Conservation (phyloP, 2,329 filamentous ascomycete genomes). For the Cladophialophora chaetospira region DNA sequence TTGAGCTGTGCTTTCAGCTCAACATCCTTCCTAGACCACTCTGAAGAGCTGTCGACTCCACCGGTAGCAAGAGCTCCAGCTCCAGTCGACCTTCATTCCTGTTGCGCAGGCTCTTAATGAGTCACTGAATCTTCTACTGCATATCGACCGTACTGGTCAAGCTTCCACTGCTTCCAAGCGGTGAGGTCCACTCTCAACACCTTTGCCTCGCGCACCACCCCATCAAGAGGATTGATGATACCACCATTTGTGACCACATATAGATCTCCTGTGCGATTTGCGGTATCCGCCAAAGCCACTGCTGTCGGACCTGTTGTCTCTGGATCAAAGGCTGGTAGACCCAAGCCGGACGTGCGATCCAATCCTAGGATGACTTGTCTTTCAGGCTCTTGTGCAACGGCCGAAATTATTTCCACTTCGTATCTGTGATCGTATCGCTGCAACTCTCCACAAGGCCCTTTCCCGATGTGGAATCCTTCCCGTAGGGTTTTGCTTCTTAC, state of each 20-base stretch:
- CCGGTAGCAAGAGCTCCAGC: neutral
- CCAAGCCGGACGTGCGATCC: neutral
- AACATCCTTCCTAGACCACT: no score
- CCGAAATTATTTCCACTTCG: neutral
- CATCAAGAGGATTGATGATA: constrained; percentile 4
- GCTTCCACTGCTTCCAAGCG: neutral
- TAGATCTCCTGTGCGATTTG: neutral
- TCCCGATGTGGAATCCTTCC: neutral
- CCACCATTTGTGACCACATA: constrained; percentile 10
- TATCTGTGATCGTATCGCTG: neutral
- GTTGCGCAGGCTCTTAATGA: neutral
- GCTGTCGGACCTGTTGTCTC: constrained; percentile 2
- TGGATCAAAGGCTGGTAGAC: neutral
- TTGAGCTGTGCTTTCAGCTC: no score
- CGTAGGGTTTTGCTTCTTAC: neutral
- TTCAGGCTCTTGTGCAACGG: neutral
- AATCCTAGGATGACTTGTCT: constrained; percentile 7
- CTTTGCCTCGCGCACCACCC: constrained; percentile 8
- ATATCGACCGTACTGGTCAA: neutral
- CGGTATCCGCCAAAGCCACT: neutral
- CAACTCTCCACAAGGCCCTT: neutral
- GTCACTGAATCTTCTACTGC: neutral
- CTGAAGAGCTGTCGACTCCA: no score
- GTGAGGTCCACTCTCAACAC: neutral
- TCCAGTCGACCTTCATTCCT: neutral